phyloP scores from a whole-genome alignment of 306 rosid species.

The Quercus glauca region DNA sequence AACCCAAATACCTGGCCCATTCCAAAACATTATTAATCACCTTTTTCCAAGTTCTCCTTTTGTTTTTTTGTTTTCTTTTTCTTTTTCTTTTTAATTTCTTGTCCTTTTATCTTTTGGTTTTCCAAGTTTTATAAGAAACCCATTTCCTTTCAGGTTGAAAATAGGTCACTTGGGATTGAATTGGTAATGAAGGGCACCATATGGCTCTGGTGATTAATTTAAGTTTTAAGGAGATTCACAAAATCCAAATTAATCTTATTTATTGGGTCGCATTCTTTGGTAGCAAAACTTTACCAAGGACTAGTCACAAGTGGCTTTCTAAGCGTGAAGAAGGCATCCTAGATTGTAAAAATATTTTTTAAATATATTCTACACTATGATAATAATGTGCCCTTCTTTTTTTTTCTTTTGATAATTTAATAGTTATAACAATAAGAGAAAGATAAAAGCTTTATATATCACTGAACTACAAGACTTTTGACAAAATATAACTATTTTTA shows the following conservation, averaged over 20 bases:
- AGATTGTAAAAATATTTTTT: background rate
- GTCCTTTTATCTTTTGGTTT: conserved; percentile 14
- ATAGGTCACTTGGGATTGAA: conserved; percentile 19
- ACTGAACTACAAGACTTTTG: too few species aligned
- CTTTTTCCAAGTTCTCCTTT: conserved; percentile 33
- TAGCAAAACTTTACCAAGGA: background rate
- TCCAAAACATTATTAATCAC: conserved; percentile 32
- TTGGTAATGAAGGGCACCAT: too few species aligned
- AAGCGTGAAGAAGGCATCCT: background rate
- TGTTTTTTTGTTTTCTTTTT: background rate
- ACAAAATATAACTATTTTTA: too few species aligned
- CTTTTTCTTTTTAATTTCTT: conserved; percentile 25
- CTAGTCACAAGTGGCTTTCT: background rate
- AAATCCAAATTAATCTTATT: background rate
- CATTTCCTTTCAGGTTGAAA: conserved; percentile 25
- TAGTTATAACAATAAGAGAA: too few species aligned
- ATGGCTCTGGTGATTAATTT: background rate
- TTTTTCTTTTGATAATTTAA: too few species aligned
- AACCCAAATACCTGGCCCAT: conserved; percentile 35
- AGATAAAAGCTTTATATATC: too few species aligned
- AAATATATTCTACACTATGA: too few species aligned
- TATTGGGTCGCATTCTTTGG: background rate
- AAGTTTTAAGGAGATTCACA: background rate
- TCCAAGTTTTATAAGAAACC: conserved; percentile 25
- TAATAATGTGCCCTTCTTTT: too few species aligned